phyloP scores from a whole-genome alignment of 768 basidiomycete species.

The Pleurotus ostreatus region DNA sequence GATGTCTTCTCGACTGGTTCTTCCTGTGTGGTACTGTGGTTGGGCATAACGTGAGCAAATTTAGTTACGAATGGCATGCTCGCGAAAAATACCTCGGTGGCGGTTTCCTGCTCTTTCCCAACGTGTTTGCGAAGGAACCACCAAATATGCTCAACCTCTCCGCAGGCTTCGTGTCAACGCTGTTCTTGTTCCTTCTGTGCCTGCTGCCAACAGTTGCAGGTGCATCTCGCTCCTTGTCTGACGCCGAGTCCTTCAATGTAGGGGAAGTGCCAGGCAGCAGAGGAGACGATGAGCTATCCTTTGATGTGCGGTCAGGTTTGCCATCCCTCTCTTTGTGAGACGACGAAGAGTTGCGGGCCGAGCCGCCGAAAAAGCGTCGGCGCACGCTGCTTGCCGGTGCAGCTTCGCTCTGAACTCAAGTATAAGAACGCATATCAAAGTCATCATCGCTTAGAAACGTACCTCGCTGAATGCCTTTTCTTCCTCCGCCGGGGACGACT shows the following conservation, averaged over 20 bases:
- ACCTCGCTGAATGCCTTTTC: constrained; percentile 72
- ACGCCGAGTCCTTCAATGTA: constrained; percentile 19
- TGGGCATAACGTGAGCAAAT: background rate
- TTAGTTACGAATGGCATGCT: constrained; percentile 21
- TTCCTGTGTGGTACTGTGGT: constrained; percentile 31
- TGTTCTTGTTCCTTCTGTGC: constrained; percentile 42
- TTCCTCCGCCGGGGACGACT: constrained; percentile 28
- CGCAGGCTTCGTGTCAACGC: constrained; percentile 40
- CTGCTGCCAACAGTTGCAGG: constrained; percentile 24
- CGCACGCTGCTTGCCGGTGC: constrained; percentile 35
- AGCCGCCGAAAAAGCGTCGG: constrained; percentile 60
- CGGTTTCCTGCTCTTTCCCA: constrained; percentile 76
- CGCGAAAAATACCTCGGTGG: constrained; percentile 69
- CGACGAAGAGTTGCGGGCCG: constrained; percentile 35
- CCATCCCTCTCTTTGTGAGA: constrained; percentile 15
- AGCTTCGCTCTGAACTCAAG: constrained; percentile 44
- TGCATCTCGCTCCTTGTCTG: constrained; percentile 29
- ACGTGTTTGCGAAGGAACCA: constrained; percentile 50
- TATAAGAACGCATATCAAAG: constrained; percentile 2
- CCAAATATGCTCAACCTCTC: constrained; percentile 87
- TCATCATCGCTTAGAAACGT: constrained; percentile 17
- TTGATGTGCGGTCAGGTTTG: constrained; percentile 7
- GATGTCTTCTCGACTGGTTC: constrained; percentile 36
- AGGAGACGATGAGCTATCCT: constrained; percentile 12
- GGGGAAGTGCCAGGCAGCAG: constrained; percentile 20